These are phyloP conservation scores for Desmodesmus armatus DNA, from an alignment of 139 green algal genomes.

Conservation along the genomic window DNA sequence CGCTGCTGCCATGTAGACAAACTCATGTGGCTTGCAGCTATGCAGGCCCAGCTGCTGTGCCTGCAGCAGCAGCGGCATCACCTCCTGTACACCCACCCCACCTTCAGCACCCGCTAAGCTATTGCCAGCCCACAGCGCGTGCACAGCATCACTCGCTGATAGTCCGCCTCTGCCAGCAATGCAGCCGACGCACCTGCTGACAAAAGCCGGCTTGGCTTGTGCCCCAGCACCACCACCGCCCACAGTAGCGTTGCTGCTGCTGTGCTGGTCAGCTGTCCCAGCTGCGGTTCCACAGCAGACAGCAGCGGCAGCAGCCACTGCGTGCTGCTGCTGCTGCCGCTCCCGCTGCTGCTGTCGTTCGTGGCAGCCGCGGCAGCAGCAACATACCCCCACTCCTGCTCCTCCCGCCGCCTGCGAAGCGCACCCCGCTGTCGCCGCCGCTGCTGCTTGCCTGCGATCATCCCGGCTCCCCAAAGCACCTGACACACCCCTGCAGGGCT, in stretches of 20 bases:
- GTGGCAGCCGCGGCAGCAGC: conserved; percentile 2
- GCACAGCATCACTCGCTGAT: conserved; percentile 6
- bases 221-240: conserved; percentile 41
- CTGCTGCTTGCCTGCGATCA: conserved; percentile 11
- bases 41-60: conserved; percentile 14
- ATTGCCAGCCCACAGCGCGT: conserved; percentile 18
- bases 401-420: not conserved
- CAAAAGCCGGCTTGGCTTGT: not conserved
- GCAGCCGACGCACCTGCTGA: too few species aligned
- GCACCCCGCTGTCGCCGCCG: conserved; percentile 19
- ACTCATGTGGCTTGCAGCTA: conserved; percentile 4
- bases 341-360: not conserved
- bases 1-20: conserved; percentile 41
- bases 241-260: conserved; percentile 46
- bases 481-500: conserved; percentile 49
- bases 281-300: not conserved
- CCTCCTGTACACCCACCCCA: too few species aligned
- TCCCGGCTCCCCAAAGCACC: conserved; percentile 50
- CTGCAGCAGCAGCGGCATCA: conserved; percentile 37
- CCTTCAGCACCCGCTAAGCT: conserved; percentile 1
- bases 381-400: conserved; percentile 10
- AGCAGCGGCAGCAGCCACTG: conserved; percentile 19
- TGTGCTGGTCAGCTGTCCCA: conserved; percentile 21
- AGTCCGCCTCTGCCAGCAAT: not conserved
- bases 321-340: conserved; percentile 21